A percentile compares a stretch with the other conserved stretches of the same genome.
Conservation (phyloP, 352 stramenopile species). For the Pythium diclinum region DNA sequence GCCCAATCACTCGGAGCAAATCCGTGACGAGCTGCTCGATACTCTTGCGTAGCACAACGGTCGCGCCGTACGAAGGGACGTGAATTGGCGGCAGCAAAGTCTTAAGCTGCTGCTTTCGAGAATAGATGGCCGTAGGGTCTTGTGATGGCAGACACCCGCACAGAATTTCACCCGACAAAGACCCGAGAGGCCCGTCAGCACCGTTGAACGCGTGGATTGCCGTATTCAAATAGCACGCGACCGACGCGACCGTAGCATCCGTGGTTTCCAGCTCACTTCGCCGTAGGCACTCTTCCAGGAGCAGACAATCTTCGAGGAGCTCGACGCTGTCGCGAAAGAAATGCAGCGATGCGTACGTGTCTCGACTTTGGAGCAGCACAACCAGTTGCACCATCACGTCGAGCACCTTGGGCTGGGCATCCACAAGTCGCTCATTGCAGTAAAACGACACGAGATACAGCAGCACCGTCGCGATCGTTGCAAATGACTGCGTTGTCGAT, state of each 20-base stretch:
- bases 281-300: conserved; percentile 28
- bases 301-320: conserved; percentile 30
- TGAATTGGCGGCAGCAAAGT: conserved; percentile 19
- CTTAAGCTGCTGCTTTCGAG: conserved; percentile 27
- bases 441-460: conserved; percentile 31
- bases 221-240: conserved; percentile 33
- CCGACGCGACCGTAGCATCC: conserved; percentile 6
- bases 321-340: conserved; percentile 28
- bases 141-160: conserved; percentile 27
- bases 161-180: conserved; percentile 11
- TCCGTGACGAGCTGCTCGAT: conserved; percentile 22
- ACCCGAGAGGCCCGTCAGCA: conserved; percentile 22
- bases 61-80: conserved; percentile 10
- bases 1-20: conserved; percentile 13
- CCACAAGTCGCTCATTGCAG: conserved; percentile 20
- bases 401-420: conserved; percentile 17
- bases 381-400: conserved; percentile 23
- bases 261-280: conserved; percentile 3
- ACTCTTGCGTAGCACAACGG: conserved; percentile 17
- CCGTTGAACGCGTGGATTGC: conserved; percentile 31
- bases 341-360: conserved; percentile 27
- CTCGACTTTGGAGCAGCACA: conserved; percentile 24
- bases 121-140: conserved; percentile 10
- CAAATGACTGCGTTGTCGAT: conserved; percentile 19
- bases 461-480: conserved; percentile 29